A percentile compares a stretch with the other conserved stretches of the same genome.
Evolutionary conservation across 1,284 basidiomycete species (phyloP).

Genomic region (Cryptococcus sp.): DNA sequence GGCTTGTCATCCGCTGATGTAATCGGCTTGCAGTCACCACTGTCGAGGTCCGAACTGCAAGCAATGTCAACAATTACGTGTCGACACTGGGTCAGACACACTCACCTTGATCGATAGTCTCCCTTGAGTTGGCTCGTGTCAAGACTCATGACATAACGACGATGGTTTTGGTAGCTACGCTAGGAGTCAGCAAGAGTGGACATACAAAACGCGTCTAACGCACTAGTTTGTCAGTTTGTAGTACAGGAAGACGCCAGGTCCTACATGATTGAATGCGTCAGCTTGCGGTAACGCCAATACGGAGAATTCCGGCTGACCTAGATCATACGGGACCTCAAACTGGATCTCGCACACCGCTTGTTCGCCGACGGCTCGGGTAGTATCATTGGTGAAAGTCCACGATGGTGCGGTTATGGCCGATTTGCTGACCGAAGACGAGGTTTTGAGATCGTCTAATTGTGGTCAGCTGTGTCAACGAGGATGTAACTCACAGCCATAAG

Average conservation of each 20-base stretch:
- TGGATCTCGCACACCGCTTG: conserved; percentile 70
- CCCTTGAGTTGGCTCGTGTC: conserved; percentile 85
- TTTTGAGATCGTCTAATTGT: conserved; percentile 40
- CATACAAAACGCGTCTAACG: conserved; percentile 10
- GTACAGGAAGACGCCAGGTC: conserved; percentile 83
- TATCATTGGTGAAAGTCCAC: conserved; percentile 64
- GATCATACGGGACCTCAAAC: conserved; percentile 78
- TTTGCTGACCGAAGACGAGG: conserved; percentile 61
- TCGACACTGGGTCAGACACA: not conserved
- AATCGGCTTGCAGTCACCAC: conserved; percentile 88
- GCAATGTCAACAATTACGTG: not conserved
- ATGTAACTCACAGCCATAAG: conserved; percentile 66
- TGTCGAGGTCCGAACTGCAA: conserved; percentile 59
- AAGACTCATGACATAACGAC: conserved; percentile 92
- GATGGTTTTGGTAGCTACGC: conserved; percentile 89
- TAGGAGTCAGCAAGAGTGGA: not conserved
- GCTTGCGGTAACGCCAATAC: not conserved
- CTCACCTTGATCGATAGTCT: conserved; percentile 53
- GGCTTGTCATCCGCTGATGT: conserved; percentile 61
- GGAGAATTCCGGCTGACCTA: conserved; percentile 52
- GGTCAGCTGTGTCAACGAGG: not conserved
- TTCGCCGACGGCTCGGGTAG: conserved; percentile 56
- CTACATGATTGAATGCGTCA: conserved; percentile 22
- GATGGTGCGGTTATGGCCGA: conserved; percentile 59
- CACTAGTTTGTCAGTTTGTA: conserved; percentile 91